Evolutionary conservation across 768 basidiomycete species (phyloP), one percentile per base, ranked within the genome.

Genomic region (Russula foetens): DNA sequence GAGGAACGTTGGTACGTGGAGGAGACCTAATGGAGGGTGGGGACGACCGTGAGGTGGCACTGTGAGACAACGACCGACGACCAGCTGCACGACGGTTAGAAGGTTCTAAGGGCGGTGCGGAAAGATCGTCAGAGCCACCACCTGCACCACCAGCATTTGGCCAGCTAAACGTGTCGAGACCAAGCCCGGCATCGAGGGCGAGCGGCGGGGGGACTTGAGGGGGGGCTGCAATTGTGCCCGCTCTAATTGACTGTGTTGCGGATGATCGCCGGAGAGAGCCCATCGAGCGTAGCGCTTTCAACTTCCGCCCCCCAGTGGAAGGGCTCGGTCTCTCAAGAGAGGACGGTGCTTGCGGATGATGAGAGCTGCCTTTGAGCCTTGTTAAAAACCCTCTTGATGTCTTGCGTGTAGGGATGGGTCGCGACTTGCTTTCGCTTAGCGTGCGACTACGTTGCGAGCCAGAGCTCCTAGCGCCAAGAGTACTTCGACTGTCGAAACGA

Each of bases 281-380:
- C 85, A 92, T 90, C 3, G 90, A 92, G 21, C 86, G 82, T 60
- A 92, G 74, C 7, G 79, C 86, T 71, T 90, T 91, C 62, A 92
- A 73, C 69, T 76, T 82, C 71, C 79, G 86, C 29, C 71, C 76
- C 11, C 72, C 62, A 26, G 62, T 67, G 12, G 68, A 68, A 19
- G 75, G 74, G 15, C 67, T 69, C 7, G 78, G 53, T 44, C 67
- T 66, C 24, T 81, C 77, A 4, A 75, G 76, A 24, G 78, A 73
- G 31, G 77, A 72, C 15, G 75, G 76, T n/a, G 76, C 76, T 56
- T 79, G 77, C 48, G 77, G 77, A 33, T 79, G 73, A 39, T 71
- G 65, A 8, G 79, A 73, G 45, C 73, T 73, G 41, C 78, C 76
- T 70, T 79, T 89, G 58, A 90, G 70, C 47, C 84, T 76, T 33